These are phyloP conservation scores for Xylaria sp. DNA, from an alignment of 2,329 filamentous ascomycete species.

Conservation along the genomic window DNA sequence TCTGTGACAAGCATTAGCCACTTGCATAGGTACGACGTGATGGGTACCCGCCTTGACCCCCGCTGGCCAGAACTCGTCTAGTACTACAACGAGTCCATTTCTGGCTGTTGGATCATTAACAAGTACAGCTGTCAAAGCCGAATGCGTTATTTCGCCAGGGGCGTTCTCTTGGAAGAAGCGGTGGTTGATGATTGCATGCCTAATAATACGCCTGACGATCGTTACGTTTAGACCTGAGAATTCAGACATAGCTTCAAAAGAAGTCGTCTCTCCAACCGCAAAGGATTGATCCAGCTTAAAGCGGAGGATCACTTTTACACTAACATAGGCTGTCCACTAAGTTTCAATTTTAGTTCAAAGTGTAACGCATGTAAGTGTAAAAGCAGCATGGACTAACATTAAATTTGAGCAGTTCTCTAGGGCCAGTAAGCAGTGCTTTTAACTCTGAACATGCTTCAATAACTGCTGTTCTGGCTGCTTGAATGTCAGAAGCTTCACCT, in stretches of 20 bases:
- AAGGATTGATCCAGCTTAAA: constrained; percentile 32
- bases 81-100: constrained; percentile 32
- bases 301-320: constrained; percentile 31
- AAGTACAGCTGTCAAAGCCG: constrained; percentile 27
- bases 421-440: constrained; percentile 30
- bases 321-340: constrained; percentile 30
- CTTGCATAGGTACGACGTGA: no score
- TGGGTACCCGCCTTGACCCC: not conserved
- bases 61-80: constrained; percentile 35
- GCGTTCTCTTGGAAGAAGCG: constrained; percentile 40
- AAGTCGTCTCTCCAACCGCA: constrained; percentile 18
- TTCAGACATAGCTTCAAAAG: constrained; percentile 16
- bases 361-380: not conserved
- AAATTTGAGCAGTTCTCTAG: constrained; percentile 22
- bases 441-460: constrained; percentile 31
- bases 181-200: constrained; percentile 39
- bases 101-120: constrained; percentile 26
- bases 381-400: not conserved
- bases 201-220: constrained; percentile 37
- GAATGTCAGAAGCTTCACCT: constrained; percentile 17
- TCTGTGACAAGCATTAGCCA: no score
- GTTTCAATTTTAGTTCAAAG: not conserved
- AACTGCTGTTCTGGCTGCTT: constrained; percentile 19
- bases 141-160: constrained; percentile 41
- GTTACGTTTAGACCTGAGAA: constrained; percentile 24